Conservation (phyloP, 305 asterid species). For the Euphrasia arctica region DNA sequence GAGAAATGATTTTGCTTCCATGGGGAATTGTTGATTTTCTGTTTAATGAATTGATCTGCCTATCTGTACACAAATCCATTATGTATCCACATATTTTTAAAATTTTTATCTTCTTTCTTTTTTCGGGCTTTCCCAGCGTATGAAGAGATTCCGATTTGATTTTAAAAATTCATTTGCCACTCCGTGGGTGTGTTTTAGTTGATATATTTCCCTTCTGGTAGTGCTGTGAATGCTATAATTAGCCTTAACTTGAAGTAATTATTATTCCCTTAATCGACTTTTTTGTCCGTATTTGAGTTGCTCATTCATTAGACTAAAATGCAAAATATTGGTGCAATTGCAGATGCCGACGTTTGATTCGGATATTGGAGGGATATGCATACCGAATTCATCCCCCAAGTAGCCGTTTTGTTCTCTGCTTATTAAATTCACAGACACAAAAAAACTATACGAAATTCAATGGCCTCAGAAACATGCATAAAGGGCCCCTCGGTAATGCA, state of each 20-base stretch:
- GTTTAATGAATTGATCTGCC: conserved; percentile 29
- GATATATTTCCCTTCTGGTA: no score
- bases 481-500: conserved; percentile 50
- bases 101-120: no score
- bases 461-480: conserved; percentile 60
- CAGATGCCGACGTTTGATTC: conserved; percentile 33
- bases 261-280: conserved; percentile 19
- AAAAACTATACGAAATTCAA: conserved; percentile 29
- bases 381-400: conserved; percentile 6
- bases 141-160: no score
- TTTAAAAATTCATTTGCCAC: no score
- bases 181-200: no score
- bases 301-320: conserved; percentile 20
- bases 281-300: conserved; percentile 1
- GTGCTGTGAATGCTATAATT: no score
- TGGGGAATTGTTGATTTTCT: conserved; percentile 8
- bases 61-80: conserved; percentile 11
- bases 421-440: conserved; percentile 18
- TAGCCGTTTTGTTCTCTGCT: conserved; percentile 32
- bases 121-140: no score
- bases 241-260: conserved; percentile 1
- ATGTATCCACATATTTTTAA: neutral
- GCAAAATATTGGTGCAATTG: conserved; percentile 33
- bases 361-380: conserved; percentile 25
- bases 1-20: no score